Conservation (phyloP, 352 stramenopile genomes). For the Phytophthora pluvialis region DNA sequence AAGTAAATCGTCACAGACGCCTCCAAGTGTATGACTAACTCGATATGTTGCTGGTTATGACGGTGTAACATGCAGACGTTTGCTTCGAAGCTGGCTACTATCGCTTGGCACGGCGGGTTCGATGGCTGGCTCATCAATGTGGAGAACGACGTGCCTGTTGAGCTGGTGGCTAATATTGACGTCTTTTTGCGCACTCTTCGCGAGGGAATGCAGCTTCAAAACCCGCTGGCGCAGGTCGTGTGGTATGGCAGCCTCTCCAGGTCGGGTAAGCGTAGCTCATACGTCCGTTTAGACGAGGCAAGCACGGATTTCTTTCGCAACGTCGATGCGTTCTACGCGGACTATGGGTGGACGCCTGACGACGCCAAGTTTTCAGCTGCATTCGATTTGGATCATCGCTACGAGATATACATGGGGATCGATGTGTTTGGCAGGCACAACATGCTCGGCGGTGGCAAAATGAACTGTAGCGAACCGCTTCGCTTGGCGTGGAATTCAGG, state of each 20-base stretch:
- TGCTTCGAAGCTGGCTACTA: slow-evolving; percentile 45
- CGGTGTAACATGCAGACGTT: slow-evolving; percentile 27
- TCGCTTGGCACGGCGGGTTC: slow-evolving; percentile 51
- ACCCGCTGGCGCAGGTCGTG: slow-evolving; percentile 43
- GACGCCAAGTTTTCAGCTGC: slow-evolving; percentile 52
- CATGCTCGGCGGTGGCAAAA: slow-evolving; percentile 43
- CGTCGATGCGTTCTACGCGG: slow-evolving; percentile 56
- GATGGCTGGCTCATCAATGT: slow-evolving; percentile 76
- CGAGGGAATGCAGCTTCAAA: slow-evolving; percentile 32
- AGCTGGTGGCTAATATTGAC: slow-evolving; percentile 38
- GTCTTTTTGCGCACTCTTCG: slow-evolving; percentile 42
- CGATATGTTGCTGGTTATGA: background rate
- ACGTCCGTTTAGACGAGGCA: slow-evolving; percentile 45
- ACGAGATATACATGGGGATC: slow-evolving; percentile 68
- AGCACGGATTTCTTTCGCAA: slow-evolving; percentile 51
- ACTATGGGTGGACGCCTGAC: slow-evolving; percentile 57
- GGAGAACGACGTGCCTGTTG: slow-evolving; percentile 47
- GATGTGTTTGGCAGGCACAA: slow-evolving; percentile 57
- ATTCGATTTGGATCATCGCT: slow-evolving; percentile 49
- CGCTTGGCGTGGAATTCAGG: slow-evolving; percentile 45
- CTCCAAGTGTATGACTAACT: background rate
- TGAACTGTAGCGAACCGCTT: slow-evolving; percentile 41
- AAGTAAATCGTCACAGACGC: too few relatives aligned
- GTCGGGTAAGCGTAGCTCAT: slow-evolving; percentile 43
- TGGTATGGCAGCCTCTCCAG: slow-evolving; percentile 59